phyloP scores from a whole-genome alignment of 768 basidiomycete species.

The Lactifluus rugatus region DNA sequence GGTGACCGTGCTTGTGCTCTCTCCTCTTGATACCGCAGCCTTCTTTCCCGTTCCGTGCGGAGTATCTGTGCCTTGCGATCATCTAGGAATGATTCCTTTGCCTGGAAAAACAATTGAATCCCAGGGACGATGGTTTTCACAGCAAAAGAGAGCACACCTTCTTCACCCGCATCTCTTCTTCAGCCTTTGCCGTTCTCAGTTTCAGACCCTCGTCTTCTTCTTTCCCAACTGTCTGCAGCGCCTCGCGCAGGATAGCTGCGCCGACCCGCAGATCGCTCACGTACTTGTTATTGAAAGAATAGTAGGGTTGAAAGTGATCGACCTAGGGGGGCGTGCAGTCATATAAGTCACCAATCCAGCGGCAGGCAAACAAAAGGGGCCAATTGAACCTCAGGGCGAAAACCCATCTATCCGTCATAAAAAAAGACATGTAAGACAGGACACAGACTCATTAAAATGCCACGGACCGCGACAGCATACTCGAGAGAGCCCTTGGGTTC shows the following conservation, averaged over 20 bases:
- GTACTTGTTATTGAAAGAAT: constrained; percentile 46
- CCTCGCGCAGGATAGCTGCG: constrained; percentile 54
- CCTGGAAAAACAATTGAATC: constrained; percentile 32
- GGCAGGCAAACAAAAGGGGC: too few relatives aligned
- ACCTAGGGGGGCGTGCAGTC: constrained; percentile 35
- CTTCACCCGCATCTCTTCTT: constrained; percentile 40
- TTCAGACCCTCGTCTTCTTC: constrained; percentile 39
- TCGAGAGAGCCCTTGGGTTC: constrained; percentile 67
- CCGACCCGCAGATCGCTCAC: constrained; percentile 54
- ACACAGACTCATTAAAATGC: constrained; percentile 21
- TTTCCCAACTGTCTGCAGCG: constrained; percentile 40
- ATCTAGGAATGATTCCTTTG: constrained; percentile 71
- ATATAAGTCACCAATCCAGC: background rate
- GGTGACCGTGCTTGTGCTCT: background rate
- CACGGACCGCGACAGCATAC: constrained; percentile 66
- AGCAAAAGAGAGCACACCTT: constrained; percentile 34
- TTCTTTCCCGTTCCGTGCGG: constrained; percentile 50
- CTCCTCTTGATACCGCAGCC: background rate
- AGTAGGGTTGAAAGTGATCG: constrained; percentile 62
- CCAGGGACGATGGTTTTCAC: background rate
- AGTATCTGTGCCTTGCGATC: constrained; percentile 54
- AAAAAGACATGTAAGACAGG: background rate
- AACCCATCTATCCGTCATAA: constrained; percentile 25
- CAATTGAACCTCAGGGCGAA: constrained; percentile 49
- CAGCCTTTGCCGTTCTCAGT: constrained; percentile 52